phyloP scores from a whole-genome alignment of 2,329 filamentous ascomycete species.

The Talaromyces sp. region DNA sequence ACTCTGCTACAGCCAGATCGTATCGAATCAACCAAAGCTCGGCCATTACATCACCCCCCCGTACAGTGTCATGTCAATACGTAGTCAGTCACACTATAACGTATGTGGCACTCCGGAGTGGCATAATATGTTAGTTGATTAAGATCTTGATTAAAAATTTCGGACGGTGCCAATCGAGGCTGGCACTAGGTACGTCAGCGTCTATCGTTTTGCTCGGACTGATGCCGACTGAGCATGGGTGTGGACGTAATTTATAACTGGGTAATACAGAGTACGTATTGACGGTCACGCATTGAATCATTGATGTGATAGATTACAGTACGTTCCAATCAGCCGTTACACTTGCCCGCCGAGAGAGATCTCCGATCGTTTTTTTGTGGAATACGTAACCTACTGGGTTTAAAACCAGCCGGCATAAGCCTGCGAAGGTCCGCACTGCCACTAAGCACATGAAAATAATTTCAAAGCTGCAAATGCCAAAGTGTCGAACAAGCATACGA shows the following conservation, averaged over 20 bases:
- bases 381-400: not conserved
- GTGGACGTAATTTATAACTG: too few relatives aligned
- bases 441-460: too few relatives aligned
- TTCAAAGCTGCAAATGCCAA: not conserved
- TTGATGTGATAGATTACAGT: not conserved
- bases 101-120: not conserved
- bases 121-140: too few relatives aligned
- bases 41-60: slow-evolving; percentile 4
- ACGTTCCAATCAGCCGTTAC: not conserved
- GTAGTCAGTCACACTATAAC: not conserved
- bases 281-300: too few relatives aligned
- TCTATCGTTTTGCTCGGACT: not conserved
- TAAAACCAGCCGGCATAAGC: not conserved
- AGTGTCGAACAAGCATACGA: not conserved
- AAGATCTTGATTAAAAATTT: not conserved
- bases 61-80: not conserved
- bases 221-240: too few relatives aligned
- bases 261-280: too few relatives aligned
- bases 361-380: slow-evolving; percentile 2
- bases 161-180: not conserved
- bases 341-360: not conserved
- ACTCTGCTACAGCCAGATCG: not conserved
- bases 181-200: not conserved
- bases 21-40: not conserved
- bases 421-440: too few relatives aligned